Percentiles rank a stretch among this genome's conserved stretches.
Evolutionary conservation across 192 early-diverging fungal genomes (phyloP).

Genomic region (Umbelopsis ramanniana): DNA sequence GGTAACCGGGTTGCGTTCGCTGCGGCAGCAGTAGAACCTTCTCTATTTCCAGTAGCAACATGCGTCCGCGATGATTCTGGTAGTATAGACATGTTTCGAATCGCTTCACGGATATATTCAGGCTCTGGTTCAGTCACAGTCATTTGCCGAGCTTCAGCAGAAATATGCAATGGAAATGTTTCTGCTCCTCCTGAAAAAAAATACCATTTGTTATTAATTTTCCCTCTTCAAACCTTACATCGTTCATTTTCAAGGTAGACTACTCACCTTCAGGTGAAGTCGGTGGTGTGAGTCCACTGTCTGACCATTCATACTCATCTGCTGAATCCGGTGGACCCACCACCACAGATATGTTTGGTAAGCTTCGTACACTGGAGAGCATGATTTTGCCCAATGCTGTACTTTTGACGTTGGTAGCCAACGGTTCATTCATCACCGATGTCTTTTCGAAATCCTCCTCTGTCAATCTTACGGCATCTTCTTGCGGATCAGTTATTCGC

Average conservation of each 20-base stretch:
- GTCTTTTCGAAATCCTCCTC: background rate
- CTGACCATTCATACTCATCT: conserved; percentile 17
- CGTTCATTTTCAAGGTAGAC: too few relatives aligned
- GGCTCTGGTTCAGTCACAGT: too few relatives aligned
- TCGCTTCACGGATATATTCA: too few relatives aligned
- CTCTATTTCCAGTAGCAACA: too few relatives aligned
- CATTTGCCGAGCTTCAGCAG: too few relatives aligned
- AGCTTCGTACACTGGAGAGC: background rate
- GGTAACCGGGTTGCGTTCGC: too few relatives aligned
- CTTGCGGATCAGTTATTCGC: background rate
- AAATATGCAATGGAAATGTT: too few relatives aligned
- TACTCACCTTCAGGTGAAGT: conserved; percentile 13
- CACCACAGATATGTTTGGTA: background rate
- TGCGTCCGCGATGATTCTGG: too few relatives aligned
- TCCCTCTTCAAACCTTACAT: too few relatives aligned
- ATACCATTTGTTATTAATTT: background rate
- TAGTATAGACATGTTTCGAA: too few relatives aligned
- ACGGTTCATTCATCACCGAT: background rate
- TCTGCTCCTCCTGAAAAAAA: too few relatives aligned
- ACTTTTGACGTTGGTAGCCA: background rate
- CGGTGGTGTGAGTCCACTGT: conserved; percentile 4
- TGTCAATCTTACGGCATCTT: background rate
- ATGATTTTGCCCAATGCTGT: background rate
- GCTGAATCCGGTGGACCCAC: conserved; percentile 9
- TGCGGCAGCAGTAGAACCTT: too few relatives aligned